Evolutionary conservation across 805 yeast species (phyloP).

Genomic region (Zygosaccharomyces lentus): DNA sequence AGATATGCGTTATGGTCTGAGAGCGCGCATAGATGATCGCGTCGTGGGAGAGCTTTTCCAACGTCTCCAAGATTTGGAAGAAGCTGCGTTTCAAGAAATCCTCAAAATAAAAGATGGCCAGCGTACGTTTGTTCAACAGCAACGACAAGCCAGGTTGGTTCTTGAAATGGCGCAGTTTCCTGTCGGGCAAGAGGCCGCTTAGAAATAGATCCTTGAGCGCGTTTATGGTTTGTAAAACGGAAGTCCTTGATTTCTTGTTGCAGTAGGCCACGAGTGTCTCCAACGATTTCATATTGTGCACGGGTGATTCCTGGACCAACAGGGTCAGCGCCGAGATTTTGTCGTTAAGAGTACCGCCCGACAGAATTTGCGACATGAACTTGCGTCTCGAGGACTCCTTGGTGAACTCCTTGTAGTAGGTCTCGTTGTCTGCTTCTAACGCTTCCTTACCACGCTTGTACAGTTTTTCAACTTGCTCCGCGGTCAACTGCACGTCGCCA

Average conservation of each 20-base stretch:
- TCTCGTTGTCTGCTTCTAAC: slow-evolving; percentile 64
- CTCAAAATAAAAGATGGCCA: slow-evolving; percentile 80
- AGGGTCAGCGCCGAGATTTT: slow-evolving; percentile 92
- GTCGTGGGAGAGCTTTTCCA: slow-evolving; percentile 84
- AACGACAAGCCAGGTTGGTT: slow-evolving; percentile 57
- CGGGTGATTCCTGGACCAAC: slow-evolving; percentile 89
- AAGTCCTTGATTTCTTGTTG: slow-evolving; percentile 87
- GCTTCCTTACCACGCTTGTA: slow-evolving; percentile 61
- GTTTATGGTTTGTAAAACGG: slow-evolving; percentile 83
- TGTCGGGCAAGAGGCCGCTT: slow-evolving; percentile 78
- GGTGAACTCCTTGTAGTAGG: slow-evolving; percentile 68
- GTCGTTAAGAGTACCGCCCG: slow-evolving; percentile 92
- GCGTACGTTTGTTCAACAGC: slow-evolving; percentile 46
- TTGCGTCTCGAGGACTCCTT: slow-evolving; percentile 76
- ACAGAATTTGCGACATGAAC: slow-evolving; percentile 81
- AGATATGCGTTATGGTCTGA: slow-evolving; percentile 69
- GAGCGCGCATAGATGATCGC: slow-evolving; percentile 83
- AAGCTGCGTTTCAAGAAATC: slow-evolving; percentile 77
- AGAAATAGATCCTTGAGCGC: slow-evolving; percentile 85
- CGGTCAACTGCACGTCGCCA: slow-evolving; percentile 31
- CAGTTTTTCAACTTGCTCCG: slow-evolving; percentile 57
- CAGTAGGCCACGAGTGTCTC: slow-evolving; percentile 75
- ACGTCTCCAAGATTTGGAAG: slow-evolving; percentile 67
- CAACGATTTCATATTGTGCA: slow-evolving; percentile 80
- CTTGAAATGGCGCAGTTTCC: slow-evolving; percentile 75